These are phyloP conservation scores for Solanum gracilifrons DNA, from an alignment of 257 asterid genomes.

Conservation along the genomic window DNA sequence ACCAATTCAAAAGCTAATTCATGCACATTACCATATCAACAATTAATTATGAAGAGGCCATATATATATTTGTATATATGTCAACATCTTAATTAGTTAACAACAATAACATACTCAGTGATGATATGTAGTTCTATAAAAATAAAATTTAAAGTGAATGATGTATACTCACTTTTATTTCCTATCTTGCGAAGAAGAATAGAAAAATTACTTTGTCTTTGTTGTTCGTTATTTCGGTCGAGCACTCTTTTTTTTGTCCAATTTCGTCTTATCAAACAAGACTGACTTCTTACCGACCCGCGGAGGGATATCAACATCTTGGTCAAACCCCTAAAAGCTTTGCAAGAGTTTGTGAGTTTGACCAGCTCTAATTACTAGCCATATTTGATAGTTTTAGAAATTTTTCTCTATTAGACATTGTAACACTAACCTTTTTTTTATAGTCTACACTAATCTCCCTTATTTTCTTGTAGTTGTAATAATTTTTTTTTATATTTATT, in stretches of 20 bases:
- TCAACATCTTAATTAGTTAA: background rate
- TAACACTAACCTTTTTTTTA: background rate
- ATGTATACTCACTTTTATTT: background rate
- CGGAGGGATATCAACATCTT: background rate
- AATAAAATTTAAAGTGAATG: background rate
- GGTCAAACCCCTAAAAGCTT: background rate
- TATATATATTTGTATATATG: background rate
- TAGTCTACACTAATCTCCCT: background rate
- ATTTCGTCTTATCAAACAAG: fast-evolving
- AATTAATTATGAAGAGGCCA: background rate
- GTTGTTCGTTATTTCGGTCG: fast-evolving
- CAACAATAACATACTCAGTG: background rate
- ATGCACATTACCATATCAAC: background rate
- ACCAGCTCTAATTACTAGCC: background rate
- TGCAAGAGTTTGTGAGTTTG: background rate
- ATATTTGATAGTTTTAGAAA: background rate
- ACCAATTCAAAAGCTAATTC: background rate
- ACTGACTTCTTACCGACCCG: too few species aligned
- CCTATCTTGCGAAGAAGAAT: background rate
- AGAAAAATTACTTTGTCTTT: too few species aligned
- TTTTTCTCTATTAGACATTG: too few species aligned
- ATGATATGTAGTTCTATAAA: too few species aligned
- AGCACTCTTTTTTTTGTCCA: too few species aligned
- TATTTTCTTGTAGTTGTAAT: background rate
- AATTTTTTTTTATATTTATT: too few species aligned